Conservation (phyloP, 768 basidiomycete species). For the Russula ochroleuca region DNA sequence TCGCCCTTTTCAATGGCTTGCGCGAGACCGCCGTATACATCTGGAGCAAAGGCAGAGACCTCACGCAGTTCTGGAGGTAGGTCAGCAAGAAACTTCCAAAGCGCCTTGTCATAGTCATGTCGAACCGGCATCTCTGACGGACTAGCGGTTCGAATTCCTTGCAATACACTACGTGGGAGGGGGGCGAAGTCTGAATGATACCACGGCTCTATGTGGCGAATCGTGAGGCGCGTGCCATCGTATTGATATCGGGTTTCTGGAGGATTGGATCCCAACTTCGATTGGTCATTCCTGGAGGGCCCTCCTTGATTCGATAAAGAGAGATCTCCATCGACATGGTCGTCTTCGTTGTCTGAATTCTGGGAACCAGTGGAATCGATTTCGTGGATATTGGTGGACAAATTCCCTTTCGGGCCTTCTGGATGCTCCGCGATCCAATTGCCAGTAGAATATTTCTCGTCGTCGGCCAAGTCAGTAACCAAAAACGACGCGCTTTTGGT, state of each 20-base stretch:
- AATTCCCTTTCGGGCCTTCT: conserved; percentile 20
- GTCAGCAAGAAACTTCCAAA: conserved; percentile 46
- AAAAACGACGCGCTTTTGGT: conserved; percentile 49
- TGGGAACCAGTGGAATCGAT: conserved; percentile 23
- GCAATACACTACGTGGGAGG: conserved; percentile 52
- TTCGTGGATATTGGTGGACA: conserved; percentile 17
- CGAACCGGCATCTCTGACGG: conserved; percentile 59
- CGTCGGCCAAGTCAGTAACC: conserved; percentile 40
- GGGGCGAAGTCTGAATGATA: conserved; percentile 52
- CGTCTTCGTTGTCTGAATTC: conserved; percentile 27
- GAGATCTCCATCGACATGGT: conserved; percentile 19
- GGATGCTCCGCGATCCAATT: conserved; percentile 29
- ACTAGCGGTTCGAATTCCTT: conserved; percentile 51
- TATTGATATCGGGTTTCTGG: conserved; percentile 16
- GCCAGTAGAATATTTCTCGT: conserved; percentile 34
- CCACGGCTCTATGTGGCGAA: conserved; percentile 54
- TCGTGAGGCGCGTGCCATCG: conserved; percentile 13
- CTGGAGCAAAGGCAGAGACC: conserved; percentile 53
- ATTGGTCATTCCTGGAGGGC: conserved; percentile 15
- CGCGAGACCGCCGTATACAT: conserved; percentile 50
- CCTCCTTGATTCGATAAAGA: background rate
- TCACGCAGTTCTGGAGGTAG: conserved; percentile 56
- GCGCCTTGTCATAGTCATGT: conserved; percentile 47
- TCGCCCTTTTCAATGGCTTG: conserved; percentile 42
- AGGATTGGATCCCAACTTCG: conserved; percentile 6